These are phyloP conservation scores for Phytophthora sojae DNA, from an alignment of 352 stramenopile genomes.

Conservation along the genomic window DNA sequence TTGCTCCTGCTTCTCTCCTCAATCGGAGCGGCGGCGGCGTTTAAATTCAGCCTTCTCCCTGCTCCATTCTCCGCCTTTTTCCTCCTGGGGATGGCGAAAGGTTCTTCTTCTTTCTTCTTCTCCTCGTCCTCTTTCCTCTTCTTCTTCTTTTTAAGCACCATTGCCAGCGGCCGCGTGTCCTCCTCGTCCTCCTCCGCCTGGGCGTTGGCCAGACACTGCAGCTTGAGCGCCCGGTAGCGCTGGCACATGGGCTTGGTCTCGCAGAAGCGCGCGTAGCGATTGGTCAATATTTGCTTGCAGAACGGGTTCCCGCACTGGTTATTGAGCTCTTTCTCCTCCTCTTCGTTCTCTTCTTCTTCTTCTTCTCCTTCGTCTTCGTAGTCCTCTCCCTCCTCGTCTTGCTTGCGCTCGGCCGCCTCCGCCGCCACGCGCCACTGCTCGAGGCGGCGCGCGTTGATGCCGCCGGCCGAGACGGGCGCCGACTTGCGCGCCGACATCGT, in stretches of 20 bases:
- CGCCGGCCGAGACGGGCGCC: constrained; percentile 15
- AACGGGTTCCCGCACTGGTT: constrained; percentile 63
- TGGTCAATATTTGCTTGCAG: constrained; percentile 50
- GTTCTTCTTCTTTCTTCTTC: constrained; percentile 1
- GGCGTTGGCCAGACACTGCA: constrained; percentile 54
- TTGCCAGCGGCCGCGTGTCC: constrained; percentile 17
- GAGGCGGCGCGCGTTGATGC: constrained; percentile 1
- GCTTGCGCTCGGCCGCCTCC: background rate
- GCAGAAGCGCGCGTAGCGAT: constrained; percentile 54
- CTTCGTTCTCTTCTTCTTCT: background rate
- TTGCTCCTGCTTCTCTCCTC: background rate
- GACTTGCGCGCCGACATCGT: constrained; percentile 40
- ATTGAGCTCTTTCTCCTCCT: background rate
- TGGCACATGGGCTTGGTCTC: constrained; percentile 61
- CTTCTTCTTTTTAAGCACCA: constrained; percentile 17
- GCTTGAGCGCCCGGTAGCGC: constrained; percentile 53
- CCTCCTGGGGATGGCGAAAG: constrained; percentile 46
- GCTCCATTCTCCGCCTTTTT: constrained; percentile 18
- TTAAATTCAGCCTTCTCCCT: constrained; percentile 7
- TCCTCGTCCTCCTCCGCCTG: constrained; percentile 29
- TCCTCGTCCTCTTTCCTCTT: constrained; percentile 9
- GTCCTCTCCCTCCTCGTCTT: background rate
- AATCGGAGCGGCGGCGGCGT: background rate
- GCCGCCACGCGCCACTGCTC: background rate
- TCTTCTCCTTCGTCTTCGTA: background rate